phyloP scores from a whole-genome alignment of 2,329 filamentous ascomycete genomes.

The Pseudogymnoascus sp. region DNA sequence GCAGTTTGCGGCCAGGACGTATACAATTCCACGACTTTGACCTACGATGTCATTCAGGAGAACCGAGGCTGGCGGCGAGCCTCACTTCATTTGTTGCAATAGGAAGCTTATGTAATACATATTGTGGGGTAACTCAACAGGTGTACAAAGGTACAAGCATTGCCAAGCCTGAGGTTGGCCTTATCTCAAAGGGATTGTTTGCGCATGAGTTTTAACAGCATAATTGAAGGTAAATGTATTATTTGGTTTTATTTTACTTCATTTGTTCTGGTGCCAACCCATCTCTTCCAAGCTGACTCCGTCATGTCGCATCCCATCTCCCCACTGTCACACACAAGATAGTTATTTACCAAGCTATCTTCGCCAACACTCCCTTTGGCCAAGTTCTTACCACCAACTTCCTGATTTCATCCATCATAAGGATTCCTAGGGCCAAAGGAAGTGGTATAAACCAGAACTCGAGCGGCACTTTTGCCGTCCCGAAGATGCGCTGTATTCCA shows the following conservation, averaged over 20 bases:
- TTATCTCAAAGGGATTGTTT: background rate
- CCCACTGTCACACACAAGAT: background rate
- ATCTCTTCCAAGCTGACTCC: background rate
- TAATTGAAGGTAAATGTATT: background rate
- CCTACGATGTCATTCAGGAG: background rate
- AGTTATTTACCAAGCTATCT: constrained; percentile 39
- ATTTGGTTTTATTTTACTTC: constrained; percentile 13
- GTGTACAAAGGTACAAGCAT: background rate
- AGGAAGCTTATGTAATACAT: background rate
- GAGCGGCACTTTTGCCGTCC: constrained; percentile 42
- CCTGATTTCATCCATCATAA: constrained; percentile 45
- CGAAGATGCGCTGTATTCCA: constrained; percentile 41
- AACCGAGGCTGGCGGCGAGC: constrained; percentile 1
- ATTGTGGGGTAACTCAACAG: background rate
- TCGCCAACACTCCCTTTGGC: constrained; percentile 39
- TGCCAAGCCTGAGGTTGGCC: background rate
- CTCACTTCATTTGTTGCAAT: background rate
- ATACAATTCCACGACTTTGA: background rate
- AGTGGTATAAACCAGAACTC: constrained; percentile 47
- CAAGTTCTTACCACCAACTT: constrained; percentile 42
- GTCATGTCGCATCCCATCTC: background rate
- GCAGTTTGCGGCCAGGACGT: background rate
- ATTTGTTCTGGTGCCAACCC: constrained; percentile 10
- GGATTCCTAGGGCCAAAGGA: constrained; percentile 41
- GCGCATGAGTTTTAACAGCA: background rate